Evolutionary conservation across 2,329 filamentous ascomycete genomes (phyloP).

Genomic region (Trichothecium sympodiale): DNA sequence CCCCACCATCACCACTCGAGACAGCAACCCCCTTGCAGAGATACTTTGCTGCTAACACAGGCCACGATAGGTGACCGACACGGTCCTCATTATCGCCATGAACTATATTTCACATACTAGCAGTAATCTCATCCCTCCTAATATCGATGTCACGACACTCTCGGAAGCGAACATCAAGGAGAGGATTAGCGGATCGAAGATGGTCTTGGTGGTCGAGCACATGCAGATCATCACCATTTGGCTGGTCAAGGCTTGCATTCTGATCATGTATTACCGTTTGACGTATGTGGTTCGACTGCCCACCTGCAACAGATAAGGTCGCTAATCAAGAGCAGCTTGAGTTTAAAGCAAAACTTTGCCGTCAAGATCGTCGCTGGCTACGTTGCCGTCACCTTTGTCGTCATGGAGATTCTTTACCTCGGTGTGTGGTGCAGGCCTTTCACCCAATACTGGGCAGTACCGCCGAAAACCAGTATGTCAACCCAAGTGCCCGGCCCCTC

Average conservation of each 20-base stretch:
- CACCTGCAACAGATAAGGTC: not conserved
- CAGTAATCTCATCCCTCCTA: conserved; percentile 44
- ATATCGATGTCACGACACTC: conserved; percentile 28
- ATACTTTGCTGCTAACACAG: conserved; percentile 9
- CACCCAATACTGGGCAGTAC: conserved; percentile 45
- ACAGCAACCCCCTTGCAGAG: conserved; percentile 7
- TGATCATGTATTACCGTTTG: conserved; percentile 45
- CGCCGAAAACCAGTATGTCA: conserved; percentile 12
- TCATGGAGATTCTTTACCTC: conserved; percentile 38
- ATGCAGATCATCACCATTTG: conserved; percentile 49
- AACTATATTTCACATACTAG: conserved; percentile 44
- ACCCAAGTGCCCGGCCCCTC: no score
- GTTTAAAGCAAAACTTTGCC: conserved; percentile 31
- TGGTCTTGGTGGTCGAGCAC: conserved; percentile 50
- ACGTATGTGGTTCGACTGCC: conserved; percentile 23
- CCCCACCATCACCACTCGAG: not conserved
- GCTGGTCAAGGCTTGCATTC: conserved; percentile 43
- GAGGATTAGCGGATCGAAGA: conserved; percentile 44
- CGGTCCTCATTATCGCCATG: conserved; percentile 40
- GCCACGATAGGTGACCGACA: conserved; percentile 33
- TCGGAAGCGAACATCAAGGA: conserved; percentile 30
- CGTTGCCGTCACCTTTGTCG: conserved; percentile 31
- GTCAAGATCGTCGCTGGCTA: conserved; percentile 40
- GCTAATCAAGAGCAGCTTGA: conserved; percentile 20
- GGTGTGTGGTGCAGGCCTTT: conserved; percentile 47